These are phyloP conservation scores for Lentinula novae-zelandiae DNA, from an alignment of 1,284 basidiomycete species.

Conservation along the genomic window DNA sequence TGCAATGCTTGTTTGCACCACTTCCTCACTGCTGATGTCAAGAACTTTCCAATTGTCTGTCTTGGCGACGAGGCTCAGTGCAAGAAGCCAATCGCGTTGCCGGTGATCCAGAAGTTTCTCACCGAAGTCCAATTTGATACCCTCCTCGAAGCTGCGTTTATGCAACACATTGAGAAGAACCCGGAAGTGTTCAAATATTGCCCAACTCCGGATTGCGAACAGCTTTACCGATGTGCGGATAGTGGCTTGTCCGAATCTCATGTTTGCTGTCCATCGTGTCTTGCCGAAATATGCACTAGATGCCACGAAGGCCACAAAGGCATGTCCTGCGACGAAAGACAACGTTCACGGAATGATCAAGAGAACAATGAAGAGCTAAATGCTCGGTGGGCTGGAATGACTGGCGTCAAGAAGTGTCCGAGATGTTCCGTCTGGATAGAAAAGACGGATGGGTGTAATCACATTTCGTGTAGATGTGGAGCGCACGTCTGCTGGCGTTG, in stretches of 20 bases:
- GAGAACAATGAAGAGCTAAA: conserved; percentile 43
- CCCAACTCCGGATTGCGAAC: conserved; percentile 53
- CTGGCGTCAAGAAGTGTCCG: conserved; percentile 38
- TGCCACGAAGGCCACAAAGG: conserved; percentile 52
- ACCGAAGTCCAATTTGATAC: conserved; percentile 37
- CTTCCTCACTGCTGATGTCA: conserved; percentile 38
- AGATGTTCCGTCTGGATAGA: conserved; percentile 42
- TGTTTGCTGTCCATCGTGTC: conserved; percentile 46
- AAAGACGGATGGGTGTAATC: conserved; percentile 54
- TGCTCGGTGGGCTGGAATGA: conserved; percentile 34
- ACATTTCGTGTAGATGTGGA: conserved; percentile 50
- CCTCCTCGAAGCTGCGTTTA: conserved; percentile 43
- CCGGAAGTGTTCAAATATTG: conserved; percentile 48
- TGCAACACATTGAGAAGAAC: conserved; percentile 39
- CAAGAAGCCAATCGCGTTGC: conserved; percentile 44
- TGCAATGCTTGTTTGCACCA: conserved; percentile 50
- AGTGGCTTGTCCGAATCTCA: conserved; percentile 13
- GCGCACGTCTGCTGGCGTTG: conserved; percentile 56
- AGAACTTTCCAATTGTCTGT: conserved; percentile 48
- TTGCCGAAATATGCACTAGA: conserved; percentile 42
- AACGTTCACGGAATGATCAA: conserved; percentile 26
- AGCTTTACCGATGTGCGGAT: conserved; percentile 41
- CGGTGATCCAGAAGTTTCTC: conserved; percentile 45
- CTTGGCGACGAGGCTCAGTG: conserved; percentile 48
- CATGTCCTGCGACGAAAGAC: conserved; percentile 43